Evolutionary conservation across 2,329 filamentous ascomycete species (phyloP).

Genomic region (Pseudogymnoascus sp.): DNA sequence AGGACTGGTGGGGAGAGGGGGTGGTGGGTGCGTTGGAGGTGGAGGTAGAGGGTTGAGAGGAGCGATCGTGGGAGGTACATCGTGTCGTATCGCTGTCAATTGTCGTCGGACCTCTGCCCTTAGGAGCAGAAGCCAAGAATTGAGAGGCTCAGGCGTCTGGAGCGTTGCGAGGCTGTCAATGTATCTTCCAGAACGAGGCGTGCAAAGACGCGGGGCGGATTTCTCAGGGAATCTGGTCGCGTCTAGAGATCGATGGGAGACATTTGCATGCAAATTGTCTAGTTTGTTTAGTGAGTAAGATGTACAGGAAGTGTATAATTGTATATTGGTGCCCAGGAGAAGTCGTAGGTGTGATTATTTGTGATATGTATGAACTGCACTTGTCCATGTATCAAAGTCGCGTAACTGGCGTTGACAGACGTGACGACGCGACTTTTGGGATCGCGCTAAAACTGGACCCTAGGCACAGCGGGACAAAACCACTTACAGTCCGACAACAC

Average conservation of each 20-base stretch:
- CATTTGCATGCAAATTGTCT: background rate
- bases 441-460: background rate
- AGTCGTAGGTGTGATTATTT: background rate
- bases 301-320: slow-evolving; percentile 2
- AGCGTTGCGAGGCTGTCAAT: background rate
- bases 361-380: background rate
- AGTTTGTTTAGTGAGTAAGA: background rate
- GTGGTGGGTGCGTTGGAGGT: slow-evolving; percentile 78
- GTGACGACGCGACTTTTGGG: slow-evolving; percentile 5
- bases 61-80: slow-evolving; percentile 95
- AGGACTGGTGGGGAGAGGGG: slow-evolving; percentile 86
- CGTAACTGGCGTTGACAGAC: slow-evolving; percentile 5
- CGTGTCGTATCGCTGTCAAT: slow-evolving; percentile 15
- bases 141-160: slow-evolving; percentile 1
- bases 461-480: background rate
- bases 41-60: slow-evolving; percentile 82
- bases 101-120: background rate
- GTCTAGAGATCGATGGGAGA: background rate
- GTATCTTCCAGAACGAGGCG: background rate
- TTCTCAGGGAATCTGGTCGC: background rate
- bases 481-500: background rate
- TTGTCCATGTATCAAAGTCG: slow-evolving; percentile 5
- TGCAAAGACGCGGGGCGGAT: background rate
- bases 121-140: slow-evolving; percentile 7
- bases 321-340: background rate